Evolutionary conservation across 2,329 filamentous ascomycete genomes (phyloP), one percentile per base, ranked within the genome.

Genomic region (Lachnellula arida): DNA sequence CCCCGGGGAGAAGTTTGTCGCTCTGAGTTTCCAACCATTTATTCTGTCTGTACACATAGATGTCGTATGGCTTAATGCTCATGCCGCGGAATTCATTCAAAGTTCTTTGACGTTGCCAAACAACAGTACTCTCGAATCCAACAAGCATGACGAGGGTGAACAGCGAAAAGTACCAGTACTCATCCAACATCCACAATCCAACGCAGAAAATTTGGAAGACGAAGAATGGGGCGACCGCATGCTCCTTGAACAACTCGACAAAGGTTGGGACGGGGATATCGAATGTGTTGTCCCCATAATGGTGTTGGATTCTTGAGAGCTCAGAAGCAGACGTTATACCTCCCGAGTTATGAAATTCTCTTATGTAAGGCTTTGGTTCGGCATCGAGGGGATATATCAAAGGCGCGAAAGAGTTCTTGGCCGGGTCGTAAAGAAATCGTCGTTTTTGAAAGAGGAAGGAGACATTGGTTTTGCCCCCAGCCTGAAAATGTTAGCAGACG

Each of bases 161-260:
- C 19, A 99, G 83, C 59, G 94, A 97, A 76, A 99, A 99, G 78
- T 99, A 99, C 94, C 95, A 99, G 76, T 97, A 99, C 75, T 99
- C 95, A 70, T 99, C 94, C 70, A 99, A 78, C 86, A 97, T 90
- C 94, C 94, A 99, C 59, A 99, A 78, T 15, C 94, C 95, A 56
- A 99, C 94, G 67, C 95, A 99, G 78, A 99, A 99, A 59, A 99
- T 81, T 78, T 99, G 94, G 76, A 99, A 99, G 61, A 99, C 92
- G 75, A 99, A 99, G 79, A 99, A 99, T 5, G 94, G 94, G 22
- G 95, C 95, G 22, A 99, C 95, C 23, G 95, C 93, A 73, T 99
- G 95, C 74, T 99, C 94, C 74, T 96, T 89, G 82, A 96, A 99
- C 49, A 99, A 82, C 75, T 99, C 94, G 51, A 88, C 85, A 66